A percentile compares a stretch with the other conserved stretches of the same genome.
phyloP scores from a whole-genome alignment of 768 basidiomycete genomes.

The Russula compacta region DNA sequence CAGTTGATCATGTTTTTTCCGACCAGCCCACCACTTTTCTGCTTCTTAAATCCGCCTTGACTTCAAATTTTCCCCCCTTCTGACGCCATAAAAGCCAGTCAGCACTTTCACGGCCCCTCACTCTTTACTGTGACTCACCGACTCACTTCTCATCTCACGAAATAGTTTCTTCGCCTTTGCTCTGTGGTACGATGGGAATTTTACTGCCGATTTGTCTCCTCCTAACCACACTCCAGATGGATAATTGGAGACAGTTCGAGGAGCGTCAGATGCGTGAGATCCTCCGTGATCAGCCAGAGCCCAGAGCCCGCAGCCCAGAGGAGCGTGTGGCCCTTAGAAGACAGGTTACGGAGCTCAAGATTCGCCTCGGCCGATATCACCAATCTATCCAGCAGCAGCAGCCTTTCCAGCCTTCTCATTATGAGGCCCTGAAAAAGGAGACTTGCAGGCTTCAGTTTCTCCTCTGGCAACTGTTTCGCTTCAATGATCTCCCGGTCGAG shows the following conservation, averaged over 20 bases:
- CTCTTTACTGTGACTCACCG: neutral
- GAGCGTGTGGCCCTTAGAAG: neutral
- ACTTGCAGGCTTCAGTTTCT: constrained; percentile 20
- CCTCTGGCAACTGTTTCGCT: constrained; percentile 38
- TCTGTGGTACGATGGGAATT: neutral
- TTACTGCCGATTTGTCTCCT: too few species aligned
- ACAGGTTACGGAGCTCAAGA: neutral
- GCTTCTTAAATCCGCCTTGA: neutral
- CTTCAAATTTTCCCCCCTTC: neutral
- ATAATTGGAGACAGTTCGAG: constrained; percentile 1
- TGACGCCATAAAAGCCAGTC: neutral
- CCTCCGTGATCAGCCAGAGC: constrained; percentile 11
- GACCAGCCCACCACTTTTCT: constrained; percentile 3
- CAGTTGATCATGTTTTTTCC: constrained; percentile 10
- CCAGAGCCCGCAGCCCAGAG: neutral
- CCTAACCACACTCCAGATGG: constrained; percentile 1
- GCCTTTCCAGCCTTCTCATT: neutral
- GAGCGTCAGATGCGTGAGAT: neutral
- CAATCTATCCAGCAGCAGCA: neutral
- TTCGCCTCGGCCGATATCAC: neutral
- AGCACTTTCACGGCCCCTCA: neutral
- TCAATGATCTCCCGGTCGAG: constrained; percentile 56
- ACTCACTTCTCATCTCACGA: neutral
- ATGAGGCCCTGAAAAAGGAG: neutral
- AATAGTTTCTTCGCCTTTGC: neutral